Evolutionary conservation across 1,139 yeast genomes (phyloP).

Genomic region (Sugiyamaella neomexicana): DNA sequence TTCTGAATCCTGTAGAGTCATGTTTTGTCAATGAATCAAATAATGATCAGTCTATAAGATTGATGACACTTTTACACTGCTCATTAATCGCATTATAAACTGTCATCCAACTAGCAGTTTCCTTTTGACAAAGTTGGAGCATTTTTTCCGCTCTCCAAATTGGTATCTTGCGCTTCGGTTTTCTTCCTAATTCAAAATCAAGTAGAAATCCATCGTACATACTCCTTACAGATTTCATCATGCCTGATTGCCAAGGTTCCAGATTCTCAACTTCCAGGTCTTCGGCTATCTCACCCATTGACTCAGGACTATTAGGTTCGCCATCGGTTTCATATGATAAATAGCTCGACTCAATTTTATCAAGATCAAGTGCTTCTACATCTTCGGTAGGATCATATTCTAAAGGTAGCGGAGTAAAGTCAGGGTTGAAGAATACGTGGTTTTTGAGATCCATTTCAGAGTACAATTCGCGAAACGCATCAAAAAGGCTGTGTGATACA

Average conservation of each 20-base stretch:
- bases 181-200: constrained; percentile 7
- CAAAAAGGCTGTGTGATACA: neutral
- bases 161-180: constrained; percentile 1
- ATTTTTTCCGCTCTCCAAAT: constrained; percentile 2
- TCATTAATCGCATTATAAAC: constrained; percentile 5
- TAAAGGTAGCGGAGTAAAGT: neutral
- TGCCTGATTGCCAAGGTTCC: constrained; percentile 2
- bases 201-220: constrained; percentile 10
- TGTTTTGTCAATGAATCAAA: too few relatives aligned
- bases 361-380: constrained; percentile 9
- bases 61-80: constrained; percentile 1
- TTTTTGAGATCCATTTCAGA: constrained; percentile 19
- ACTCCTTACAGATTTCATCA: neutral
- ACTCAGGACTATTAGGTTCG: constrained; percentile 1
- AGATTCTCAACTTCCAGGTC: neutral
- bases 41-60: neutral
- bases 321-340: constrained; percentile 6
- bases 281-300: constrained; percentile 4
- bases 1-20: neutral
- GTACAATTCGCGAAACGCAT: constrained; percentile 13
- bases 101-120: constrained; percentile 6
- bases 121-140: constrained; percentile 8
- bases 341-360: constrained; percentile 10
- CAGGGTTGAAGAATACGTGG: constrained; percentile 17
- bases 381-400: constrained; percentile 7